Evolutionary conservation across 2,329 filamentous ascomycete species (phyloP).

Genomic region (Ceratocystis diversiconidia): DNA sequence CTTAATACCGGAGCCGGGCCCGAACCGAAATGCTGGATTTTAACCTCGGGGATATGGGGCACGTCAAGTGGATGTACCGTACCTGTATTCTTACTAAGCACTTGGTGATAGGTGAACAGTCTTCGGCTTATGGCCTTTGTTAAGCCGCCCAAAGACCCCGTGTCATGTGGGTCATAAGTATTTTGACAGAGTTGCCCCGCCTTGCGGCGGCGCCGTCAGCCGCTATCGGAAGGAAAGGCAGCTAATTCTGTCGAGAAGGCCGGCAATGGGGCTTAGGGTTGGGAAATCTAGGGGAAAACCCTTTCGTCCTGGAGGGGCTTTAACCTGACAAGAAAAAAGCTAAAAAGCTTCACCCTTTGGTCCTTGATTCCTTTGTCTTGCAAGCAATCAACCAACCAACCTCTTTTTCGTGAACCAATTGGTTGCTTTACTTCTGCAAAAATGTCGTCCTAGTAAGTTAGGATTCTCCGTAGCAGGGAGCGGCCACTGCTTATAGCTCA

Average conservation of each 20-base stretch:
- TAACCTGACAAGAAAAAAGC: not conserved
- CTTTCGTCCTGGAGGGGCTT: not conserved
- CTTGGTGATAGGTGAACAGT: not conserved
- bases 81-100: not conserved
- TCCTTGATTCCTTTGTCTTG: not conserved
- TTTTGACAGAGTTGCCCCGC: not conserved
- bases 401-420: constrained; percentile 5
- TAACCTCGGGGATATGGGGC: not conserved
- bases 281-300: not conserved
- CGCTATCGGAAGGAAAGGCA: constrained; percentile 15
- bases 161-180: not conserved
- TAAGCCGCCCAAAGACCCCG: not conserved
- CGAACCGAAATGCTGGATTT: not conserved
- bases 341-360: not conserved
- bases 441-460: constrained; percentile 19
- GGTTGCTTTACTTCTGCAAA: not conserved
- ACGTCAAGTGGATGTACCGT: not conserved
- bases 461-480: not conserved
- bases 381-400: not conserved
- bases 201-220: not conserved
- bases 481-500: not conserved
- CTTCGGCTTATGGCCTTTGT: not conserved
- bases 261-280: constrained; percentile 1
- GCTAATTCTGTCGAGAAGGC: not conserved
- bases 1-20: not conserved